Evolutionary conservation across 139 green algal genomes (phyloP).

Genomic region (Chlorella sorokiniana): DNA sequence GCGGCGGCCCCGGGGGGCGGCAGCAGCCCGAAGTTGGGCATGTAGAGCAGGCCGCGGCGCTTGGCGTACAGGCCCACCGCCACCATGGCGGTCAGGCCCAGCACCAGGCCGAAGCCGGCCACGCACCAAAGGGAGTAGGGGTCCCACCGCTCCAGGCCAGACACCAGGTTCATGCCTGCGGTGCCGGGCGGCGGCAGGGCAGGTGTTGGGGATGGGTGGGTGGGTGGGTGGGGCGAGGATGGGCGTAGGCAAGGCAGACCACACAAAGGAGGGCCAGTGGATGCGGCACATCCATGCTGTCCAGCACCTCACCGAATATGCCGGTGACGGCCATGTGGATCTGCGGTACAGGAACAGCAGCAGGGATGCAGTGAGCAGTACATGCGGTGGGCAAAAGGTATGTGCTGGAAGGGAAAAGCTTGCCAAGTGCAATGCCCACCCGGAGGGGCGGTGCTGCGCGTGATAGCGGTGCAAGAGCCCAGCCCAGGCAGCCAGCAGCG

Average conservation of each 20-base stretch:
- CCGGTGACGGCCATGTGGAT: conserved; percentile 31
- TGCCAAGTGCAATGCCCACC: too few species aligned
- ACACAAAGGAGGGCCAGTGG: too few species aligned
- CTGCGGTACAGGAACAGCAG: background rate
- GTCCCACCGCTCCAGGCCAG: conserved; percentile 30
- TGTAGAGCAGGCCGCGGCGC: conserved; percentile 27
- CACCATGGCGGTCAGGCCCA: background rate
- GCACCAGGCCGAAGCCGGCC: background rate
- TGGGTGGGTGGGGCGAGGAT: background rate
- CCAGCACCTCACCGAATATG: background rate
- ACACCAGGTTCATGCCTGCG: conserved; percentile 38
- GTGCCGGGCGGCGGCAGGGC: conserved; percentile 1
- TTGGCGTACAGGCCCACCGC: conserved; percentile 8
- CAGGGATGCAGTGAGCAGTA: background rate
- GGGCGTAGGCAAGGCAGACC: background rate
- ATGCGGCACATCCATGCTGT: too few species aligned
- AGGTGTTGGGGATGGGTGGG: background rate
- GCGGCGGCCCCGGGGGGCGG: background rate
- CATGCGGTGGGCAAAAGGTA: too few species aligned
- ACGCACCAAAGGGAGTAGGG: conserved; percentile 33
- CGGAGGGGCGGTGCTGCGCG: too few species aligned
- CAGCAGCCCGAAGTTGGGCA: conserved; percentile 21
- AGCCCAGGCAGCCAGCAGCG: too few species aligned
- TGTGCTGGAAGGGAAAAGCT: too few species aligned
- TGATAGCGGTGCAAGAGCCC: too few species aligned